phyloP scores from a whole-genome alignment of 192 early-diverging fungal species.

The Linnemannia hyalina region DNA sequence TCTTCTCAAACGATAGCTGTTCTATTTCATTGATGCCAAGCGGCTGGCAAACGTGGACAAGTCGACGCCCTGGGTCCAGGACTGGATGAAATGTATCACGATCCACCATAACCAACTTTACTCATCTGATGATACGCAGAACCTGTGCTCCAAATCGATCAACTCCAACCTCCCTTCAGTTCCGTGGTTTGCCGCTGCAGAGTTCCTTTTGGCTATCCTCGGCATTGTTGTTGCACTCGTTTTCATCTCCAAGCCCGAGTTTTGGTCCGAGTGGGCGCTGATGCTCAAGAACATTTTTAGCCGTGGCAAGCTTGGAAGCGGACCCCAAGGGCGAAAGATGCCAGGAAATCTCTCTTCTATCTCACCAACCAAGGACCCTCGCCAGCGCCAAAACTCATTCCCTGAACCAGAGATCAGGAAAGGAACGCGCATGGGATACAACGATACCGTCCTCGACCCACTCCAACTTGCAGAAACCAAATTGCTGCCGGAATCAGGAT shows the following conservation, averaged over 20 bases:
- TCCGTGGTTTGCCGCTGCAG: slow-evolving; percentile 40
- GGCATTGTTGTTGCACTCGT: slow-evolving; percentile 32
- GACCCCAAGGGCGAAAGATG: slow-evolving; percentile 1
- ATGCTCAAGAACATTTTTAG: slow-evolving; percentile 18
- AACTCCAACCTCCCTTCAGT: slow-evolving; percentile 31
- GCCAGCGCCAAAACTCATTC: not conserved
- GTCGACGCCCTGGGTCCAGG: slow-evolving; percentile 21
- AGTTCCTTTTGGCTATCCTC: slow-evolving; percentile 30
- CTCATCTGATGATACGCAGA: slow-evolving; percentile 26
- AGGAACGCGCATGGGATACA: slow-evolving; percentile 24
- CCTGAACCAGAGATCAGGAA: slow-evolving; percentile 6
- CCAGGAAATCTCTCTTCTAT: not conserved
- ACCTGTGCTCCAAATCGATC: slow-evolving; percentile 9
- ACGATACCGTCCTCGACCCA: not conserved
- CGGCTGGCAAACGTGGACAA: slow-evolving; percentile 1
- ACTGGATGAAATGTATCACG: slow-evolving; percentile 16
- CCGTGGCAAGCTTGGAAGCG: slow-evolving; percentile 15
- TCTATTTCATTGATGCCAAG: slow-evolving; percentile 41
- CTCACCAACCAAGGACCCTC: not conserved
- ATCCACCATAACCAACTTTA: not conserved
- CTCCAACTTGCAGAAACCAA: not conserved
- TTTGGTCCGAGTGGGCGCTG: slow-evolving; percentile 43
- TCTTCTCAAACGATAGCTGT: slow-evolving; percentile 21
- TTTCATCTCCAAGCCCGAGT: slow-evolving; percentile 41
- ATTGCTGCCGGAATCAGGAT: not conserved